phyloP scores from a whole-genome alignment of 2,329 filamentous ascomycete species.

The Paecilomyces variotii region DNA sequence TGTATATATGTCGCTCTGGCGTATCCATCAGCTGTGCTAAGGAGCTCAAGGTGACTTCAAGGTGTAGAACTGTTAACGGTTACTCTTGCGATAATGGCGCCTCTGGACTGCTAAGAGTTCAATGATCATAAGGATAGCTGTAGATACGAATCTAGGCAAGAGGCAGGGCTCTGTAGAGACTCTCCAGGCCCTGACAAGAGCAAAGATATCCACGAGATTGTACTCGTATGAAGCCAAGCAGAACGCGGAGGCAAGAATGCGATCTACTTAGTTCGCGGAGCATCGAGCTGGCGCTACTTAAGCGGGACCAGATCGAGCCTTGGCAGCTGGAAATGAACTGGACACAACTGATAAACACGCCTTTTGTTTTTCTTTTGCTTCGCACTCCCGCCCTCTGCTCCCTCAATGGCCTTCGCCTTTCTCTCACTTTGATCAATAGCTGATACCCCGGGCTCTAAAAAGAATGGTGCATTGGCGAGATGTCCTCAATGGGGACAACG shows the following conservation, averaged over 20 bases:
- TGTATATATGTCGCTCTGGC: background rate
- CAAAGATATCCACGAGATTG: background rate
- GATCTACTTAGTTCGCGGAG: background rate
- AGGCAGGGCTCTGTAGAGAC: too few species aligned
- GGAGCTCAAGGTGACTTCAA: background rate
- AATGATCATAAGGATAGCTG: too few species aligned
- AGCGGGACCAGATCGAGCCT: background rate
- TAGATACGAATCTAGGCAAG: too few species aligned
- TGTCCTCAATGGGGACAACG: conserved; percentile 21
- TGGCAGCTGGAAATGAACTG: background rate
- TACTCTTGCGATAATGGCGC: background rate
- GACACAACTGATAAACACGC: background rate
- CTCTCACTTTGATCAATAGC: conserved; percentile 9
- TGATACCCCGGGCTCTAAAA: conserved; percentile 6
- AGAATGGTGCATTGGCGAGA: conserved; percentile 32
- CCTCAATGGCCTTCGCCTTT: conserved; percentile 5
- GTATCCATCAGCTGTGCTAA: background rate
- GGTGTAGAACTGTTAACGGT: background rate
- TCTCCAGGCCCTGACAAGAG: too few species aligned
- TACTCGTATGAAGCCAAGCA: background rate
- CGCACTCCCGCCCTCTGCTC: background rate
- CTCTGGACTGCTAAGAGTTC: too few species aligned
- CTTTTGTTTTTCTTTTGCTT: too few species aligned
- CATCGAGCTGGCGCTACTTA: background rate
- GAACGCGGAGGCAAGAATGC: background rate